Base-by-base conservation (phyloP, 2,329 filamentous ascomycete species). In the Penicillium sp. region DNA sequence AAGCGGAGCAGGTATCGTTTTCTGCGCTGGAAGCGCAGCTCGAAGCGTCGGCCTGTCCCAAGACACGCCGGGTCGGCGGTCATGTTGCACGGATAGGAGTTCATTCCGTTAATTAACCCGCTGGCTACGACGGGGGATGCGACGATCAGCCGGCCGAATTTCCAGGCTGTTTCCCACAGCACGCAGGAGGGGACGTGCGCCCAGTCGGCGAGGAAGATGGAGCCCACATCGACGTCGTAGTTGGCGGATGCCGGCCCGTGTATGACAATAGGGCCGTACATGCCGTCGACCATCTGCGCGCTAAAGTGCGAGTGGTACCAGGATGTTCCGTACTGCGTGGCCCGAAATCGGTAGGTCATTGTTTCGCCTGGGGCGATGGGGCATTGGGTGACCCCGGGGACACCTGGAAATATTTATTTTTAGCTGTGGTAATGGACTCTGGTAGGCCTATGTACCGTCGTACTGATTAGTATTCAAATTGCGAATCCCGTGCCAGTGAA, bases 181-280 rank as follows among this genome's bases (percentile, higher is more conserved):
- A 41, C 5, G 15, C 13, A 41, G 9, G 11, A 8, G 11, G 35
- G 15, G 13, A 5, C 6, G 15, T 41, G 35, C 5, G 13, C 13
- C 35, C 35, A 41, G 35, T 41, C 35, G 2, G 35, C 15, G 13
- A 41, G 13, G 11, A 41, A 41, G 8, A 41, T 15, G 11, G 35
- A 5, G 11, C 35, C 35, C 9, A 41, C 11, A 5, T 41, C 35
- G 13, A 41, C 35, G 35, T 41, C 35, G 11, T 41, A 41, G 35
- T 41, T 41, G 13, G 35, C 35, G 1, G 35, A 15, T 11, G 35
- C 11, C 1, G 35, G 35, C 0, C 35, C 35, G 35, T 41, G 35
- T 11, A 41, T 41, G 8, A 41, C 6, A n/a, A 90, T 84, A 4
- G 82, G 81, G 0, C 88, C 88, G 30, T 85, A 78, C 2, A 88